Evolutionary conservation across 225 moss, liverwort and hornwort genomes (phyloP), one percentile per base, ranked within the genome.

Genomic region (Pleurozium schreberi): DNA sequence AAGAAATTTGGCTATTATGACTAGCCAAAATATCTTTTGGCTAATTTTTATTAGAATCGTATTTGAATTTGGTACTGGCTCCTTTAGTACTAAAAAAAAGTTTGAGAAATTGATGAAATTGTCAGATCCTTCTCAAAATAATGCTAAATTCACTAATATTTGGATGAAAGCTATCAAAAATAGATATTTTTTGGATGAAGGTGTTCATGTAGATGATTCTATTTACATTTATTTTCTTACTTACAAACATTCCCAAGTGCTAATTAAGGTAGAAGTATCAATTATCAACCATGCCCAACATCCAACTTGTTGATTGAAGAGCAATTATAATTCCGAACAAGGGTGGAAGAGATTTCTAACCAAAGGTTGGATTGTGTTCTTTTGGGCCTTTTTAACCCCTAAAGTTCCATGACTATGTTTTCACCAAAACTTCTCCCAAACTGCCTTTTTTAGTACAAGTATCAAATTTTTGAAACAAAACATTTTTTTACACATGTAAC

Each of bases 1-100:
- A 26, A 9, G 16, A 3, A 17, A 28, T 45, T 45, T 43, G 8
- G 14, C 27, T 71, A 27, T 71, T 28, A 0, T 45, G 1, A 6
- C 1, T 4, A 28, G 4, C 3, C 3, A 17, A n/a, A 30, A 45
- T 45, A 1, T 70, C 10, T 73, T 73, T 17, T 1, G 27, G 0
- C 2, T 5, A 15, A 15, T 8, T 43, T 43, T 27, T 71, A 1
- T 28, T 71, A 16, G 11, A 71, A 27, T 43, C 43, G 16, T 43
- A 26, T 7, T 6, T 43, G 1, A 27, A 27, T 71, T 9, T 9
- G 2, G 1, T 45, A 30, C 0, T 10, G 0, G 1, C 10, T 27
- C 17, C 1, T 9, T 73, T 4, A 30, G 45, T 1, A 10, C 10
- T 10, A 45, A 28, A 3, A 71, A 73, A 28, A 28, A 28, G 3